These are phyloP conservation scores for Lojkania enalia DNA, from an alignment of 2,329 filamentous ascomycete species.

Conservation along the genomic window DNA sequence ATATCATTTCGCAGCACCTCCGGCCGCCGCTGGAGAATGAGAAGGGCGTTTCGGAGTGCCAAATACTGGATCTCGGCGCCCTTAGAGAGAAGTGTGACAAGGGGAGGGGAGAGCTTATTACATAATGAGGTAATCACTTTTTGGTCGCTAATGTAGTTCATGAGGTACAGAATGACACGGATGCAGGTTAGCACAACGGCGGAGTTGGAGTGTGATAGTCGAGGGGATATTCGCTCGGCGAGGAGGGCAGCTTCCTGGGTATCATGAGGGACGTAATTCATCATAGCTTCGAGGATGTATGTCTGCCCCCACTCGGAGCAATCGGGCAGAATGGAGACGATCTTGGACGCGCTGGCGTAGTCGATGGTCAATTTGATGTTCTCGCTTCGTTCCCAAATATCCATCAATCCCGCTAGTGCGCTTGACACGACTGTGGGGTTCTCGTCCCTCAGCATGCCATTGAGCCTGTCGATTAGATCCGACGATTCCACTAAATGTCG, in stretches of 20 bases:
- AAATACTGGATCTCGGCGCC: constrained; percentile 98
- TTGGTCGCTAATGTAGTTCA: constrained; percentile 97
- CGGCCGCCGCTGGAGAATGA: constrained; percentile 89
- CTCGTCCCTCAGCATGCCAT: constrained; percentile 87
- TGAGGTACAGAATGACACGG: constrained; percentile 91
- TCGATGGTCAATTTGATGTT: constrained; percentile 98
- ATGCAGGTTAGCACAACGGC: constrained; percentile 96
- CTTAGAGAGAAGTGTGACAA: constrained; percentile 93
- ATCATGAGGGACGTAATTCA: constrained; percentile 96
- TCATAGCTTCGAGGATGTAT: constrained; percentile 95
- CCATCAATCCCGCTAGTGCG: constrained; percentile 86
- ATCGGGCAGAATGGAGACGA: constrained; percentile 93
- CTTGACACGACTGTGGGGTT: constrained; percentile 98
- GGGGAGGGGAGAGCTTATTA: constrained; percentile 88
- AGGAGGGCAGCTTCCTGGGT: constrained; percentile 83
- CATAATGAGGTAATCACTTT: constrained; percentile 86
- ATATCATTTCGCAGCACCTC: constrained; percentile 97
- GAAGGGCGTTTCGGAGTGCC: constrained; percentile 85
- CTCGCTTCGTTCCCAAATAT: constrained; percentile 98
- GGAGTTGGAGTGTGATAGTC: constrained; percentile 94
- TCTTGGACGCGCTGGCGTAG: constrained; percentile 95
- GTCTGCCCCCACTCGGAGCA: constrained; percentile 99
- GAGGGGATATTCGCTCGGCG: constrained; percentile 92
- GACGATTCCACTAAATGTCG: constrained; percentile 85
- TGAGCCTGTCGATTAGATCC: constrained; percentile 88